Evolutionary conservation across 345 rosid species (phyloP), one percentile per base, ranked within the genome.

Genomic region (Fremontodendron californicum): DNA sequence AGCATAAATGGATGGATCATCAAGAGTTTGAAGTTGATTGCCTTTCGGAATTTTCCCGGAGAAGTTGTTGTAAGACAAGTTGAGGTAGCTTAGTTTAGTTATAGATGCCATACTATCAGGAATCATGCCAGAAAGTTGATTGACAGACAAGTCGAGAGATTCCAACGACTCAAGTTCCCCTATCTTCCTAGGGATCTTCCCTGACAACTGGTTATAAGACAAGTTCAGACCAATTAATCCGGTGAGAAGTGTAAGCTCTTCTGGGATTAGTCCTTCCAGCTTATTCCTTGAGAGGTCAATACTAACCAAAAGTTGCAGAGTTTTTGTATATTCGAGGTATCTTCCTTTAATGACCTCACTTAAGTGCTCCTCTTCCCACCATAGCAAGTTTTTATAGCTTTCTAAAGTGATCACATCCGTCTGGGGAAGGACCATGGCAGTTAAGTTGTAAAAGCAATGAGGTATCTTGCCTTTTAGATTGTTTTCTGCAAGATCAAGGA

Each of bases 401-500:
- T 29, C 19, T 23, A 57, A 3, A 25, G 0, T 15, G 3, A 1
- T 5, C 1, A 25, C 64, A 51, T 27, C 9, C 2, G 19, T 27
- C 37, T 27, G 0, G 8, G 37, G 35, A 25, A 58, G 5, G 25
- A 42, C 81, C 84, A 81, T 67, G 15, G 45, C 49, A 40, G 76
- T 78, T 23, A 78, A 40, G 19, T 78, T 69, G 48, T 39, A 11
- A 9, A 74, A 21, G 69, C 84, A 81, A 9, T 39, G 10, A 29
- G 81, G 84, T 33, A 75, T 78, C 19, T 5, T 46, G 23, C 81
- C 73, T 12, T 76, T 67, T 23, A 81, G 25, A 19, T 29, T 51
- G 48, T 78, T 78, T 13, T 48, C 12, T 13, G 82, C 70, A 43
- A 82, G 65, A 33, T 76, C 80, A 29, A 82, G 39, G 12, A 76